Conservation (phyloP, 116 monocot genomes). For the Thalassia testudinum region DNA sequence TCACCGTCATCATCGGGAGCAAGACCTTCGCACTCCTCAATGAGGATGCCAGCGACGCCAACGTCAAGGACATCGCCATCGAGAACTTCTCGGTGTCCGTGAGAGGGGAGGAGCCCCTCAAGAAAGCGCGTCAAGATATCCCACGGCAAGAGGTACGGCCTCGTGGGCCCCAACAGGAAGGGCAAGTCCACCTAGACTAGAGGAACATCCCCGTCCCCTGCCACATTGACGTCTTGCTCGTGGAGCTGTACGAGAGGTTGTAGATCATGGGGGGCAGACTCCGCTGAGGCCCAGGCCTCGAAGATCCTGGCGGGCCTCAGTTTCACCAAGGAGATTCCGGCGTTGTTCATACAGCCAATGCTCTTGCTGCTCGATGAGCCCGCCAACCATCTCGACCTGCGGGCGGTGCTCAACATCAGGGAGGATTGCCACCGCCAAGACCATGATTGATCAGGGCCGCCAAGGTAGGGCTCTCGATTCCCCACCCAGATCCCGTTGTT, state of each 20-base stretch:
- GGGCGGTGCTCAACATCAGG: slow-evolving; percentile 75
- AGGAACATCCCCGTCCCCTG: slow-evolving; percentile 65
- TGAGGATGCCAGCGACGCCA: slow-evolving; percentile 33
- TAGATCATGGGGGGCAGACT: slow-evolving; percentile 53
- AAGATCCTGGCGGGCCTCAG: slow-evolving; percentile 80
- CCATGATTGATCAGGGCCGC: too few species aligned
- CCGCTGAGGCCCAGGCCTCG: slow-evolving; percentile 66
- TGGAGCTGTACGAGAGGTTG: slow-evolving; percentile 50
- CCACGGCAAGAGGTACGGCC: slow-evolving; percentile 65
- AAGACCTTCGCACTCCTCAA: slow-evolving; percentile 20
- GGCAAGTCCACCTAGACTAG: slow-evolving; percentile 78
- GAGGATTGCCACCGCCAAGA: too few species aligned
- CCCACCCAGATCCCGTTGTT: too few species aligned
- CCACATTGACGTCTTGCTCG: slow-evolving; percentile 60
- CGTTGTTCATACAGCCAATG: slow-evolving; percentile 75
- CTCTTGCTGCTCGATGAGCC: slow-evolving; percentile 71
- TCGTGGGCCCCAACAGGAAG: slow-evolving; percentile 74
- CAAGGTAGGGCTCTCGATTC: too few species aligned
- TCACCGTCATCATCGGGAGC: slow-evolving; percentile 54
- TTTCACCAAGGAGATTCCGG: slow-evolving; percentile 75
- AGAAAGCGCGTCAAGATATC: slow-evolving; percentile 60
- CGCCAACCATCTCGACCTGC: slow-evolving; percentile 74
- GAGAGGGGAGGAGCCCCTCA: slow-evolving; percentile 55
- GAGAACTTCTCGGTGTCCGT: slow-evolving; percentile 79
- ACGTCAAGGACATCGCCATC: slow-evolving; percentile 51